Base-by-base conservation (phyloP, 1,139 yeast genomes). In the Protomyces arabidopsidicola region DNA sequence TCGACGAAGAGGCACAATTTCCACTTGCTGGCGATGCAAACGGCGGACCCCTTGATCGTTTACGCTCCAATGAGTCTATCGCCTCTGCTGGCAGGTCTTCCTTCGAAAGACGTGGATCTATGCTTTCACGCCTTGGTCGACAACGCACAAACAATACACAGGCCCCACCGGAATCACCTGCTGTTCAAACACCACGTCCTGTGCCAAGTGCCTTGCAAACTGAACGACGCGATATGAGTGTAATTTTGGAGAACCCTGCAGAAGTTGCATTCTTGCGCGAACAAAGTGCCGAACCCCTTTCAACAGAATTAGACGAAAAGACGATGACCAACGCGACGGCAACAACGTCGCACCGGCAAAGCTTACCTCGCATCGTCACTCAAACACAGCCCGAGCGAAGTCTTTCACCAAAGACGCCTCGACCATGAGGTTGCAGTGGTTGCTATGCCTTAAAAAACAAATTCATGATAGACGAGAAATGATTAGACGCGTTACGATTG, bases 161-260 rank as follows among this genome's bases (percentile, higher is more conserved):
- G 12, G 48, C 22, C 3, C 48, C 16, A 10, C 20, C 3, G 12
- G 48, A 42, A 18, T 16, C 48, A 18, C 48, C 48, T 16, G 24
- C 18, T 2, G 5, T 14, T 38, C 42, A 38, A 10, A n/a, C 48
- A 2, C 22, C 48, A 16, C 42, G 42, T n/a, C 42, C 42, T 5
- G 42, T n/a, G 14, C 42, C 42, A 36, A n/a, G 14, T 14, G 42
- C 42, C 14, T 14, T 36, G 42, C 42, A 36, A 3, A 18, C 12
- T 18, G 48, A 42, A 9, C 48, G 48, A n/a, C 48, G 48, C 48
- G 48, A 42, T 18, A 42, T 42, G 48, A 42, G 48, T 42, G 48
- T 42, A 8, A 42, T 42, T 10, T 1, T 42, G 22, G 48, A 42
- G 48, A 42, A 42, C 18, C 48, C 48, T 1, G 24, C 24, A 16